Percentiles rank a stretch among this genome's conserved stretches.
These are phyloP conservation scores for Yamadazyma aaseri DNA, from an alignment of 1,139 yeast genomes.

Conservation along the genomic window DNA sequence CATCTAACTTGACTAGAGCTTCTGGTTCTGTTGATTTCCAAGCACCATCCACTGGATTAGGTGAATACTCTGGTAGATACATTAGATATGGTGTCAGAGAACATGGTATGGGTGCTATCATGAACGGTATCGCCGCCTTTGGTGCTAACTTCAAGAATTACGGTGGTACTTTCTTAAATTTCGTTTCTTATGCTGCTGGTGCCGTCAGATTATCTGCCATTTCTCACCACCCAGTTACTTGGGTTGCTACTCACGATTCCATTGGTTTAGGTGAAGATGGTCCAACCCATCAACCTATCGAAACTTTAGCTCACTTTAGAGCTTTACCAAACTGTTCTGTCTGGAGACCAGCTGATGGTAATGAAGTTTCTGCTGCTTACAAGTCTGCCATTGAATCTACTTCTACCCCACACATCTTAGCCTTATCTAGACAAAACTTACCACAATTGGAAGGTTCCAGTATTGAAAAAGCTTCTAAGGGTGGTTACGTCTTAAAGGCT, in stretches of 20 bases:
- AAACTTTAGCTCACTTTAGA: constrained; percentile 95
- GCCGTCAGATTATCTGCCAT: constrained; percentile 92
- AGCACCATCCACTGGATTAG: constrained; percentile 75
- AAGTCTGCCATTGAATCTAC: constrained; percentile 65
- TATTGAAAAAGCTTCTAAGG: constrained; percentile 85
- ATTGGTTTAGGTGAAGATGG: constrained; percentile 99
- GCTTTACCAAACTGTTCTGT: constrained; percentile 91
- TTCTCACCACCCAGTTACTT: constrained; percentile 86
- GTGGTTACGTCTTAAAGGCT: constrained; percentile 78
- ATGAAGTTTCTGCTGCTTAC: constrained; percentile 97
- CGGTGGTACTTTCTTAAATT: constrained; percentile 98
- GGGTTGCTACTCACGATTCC: constrained; percentile 98
- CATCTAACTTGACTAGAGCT: constrained; percentile 93
- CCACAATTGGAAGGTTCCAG: constrained; percentile 93
- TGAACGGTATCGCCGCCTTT: constrained; percentile 94
- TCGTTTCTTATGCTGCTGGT: constrained; percentile 96
- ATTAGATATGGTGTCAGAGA: constrained; percentile 98
- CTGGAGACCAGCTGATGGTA: constrained; percentile 99
- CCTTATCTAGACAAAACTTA: constrained; percentile 93
- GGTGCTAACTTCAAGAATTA: constrained; percentile 88
- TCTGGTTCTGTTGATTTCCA: constrained; percentile 85
- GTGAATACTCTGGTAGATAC: constrained; percentile 88
- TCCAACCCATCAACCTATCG: constrained; percentile 99
- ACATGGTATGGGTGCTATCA: constrained; percentile 98
- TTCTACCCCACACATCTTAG: constrained; percentile 82